Percentiles rank a stretch among this genome's conserved stretches.
These are phyloP conservation scores for Dentipellis sp. DNA, from an alignment of 768 basidiomycete species.

Conservation along the genomic window DNA sequence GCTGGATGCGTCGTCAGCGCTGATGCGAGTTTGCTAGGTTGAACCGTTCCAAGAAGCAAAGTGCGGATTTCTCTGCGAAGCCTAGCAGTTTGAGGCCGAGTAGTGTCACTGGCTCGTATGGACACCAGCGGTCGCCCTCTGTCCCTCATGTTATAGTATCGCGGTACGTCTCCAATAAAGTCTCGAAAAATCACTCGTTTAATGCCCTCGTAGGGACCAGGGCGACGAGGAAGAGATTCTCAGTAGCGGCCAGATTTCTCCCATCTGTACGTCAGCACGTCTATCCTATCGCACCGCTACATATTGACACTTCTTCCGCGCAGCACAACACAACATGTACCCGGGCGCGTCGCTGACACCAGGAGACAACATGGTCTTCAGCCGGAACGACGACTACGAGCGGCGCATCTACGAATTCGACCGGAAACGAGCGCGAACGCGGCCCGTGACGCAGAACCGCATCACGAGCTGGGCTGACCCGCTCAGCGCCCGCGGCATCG, in stretches of 20 bases:
- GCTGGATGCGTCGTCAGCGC: background rate
- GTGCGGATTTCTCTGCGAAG: slow-evolving; percentile 20
- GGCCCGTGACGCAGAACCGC: slow-evolving; percentile 26
- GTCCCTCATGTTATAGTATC: slow-evolving; percentile 33
- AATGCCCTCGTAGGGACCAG: slow-evolving; percentile 13
- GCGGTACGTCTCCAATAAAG: slow-evolving; percentile 21
- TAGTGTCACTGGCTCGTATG: slow-evolving; percentile 11
- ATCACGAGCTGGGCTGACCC: slow-evolving; percentile 51
- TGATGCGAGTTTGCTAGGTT: slow-evolving; percentile 10
- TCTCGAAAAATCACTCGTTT: background rate
- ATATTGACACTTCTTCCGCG: background rate
- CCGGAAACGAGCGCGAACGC: slow-evolving; percentile 30
- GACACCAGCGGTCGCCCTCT: slow-evolving; percentile 13
- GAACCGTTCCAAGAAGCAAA: slow-evolving; percentile 25
- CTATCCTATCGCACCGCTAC: background rate
- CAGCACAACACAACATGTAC: slow-evolving; percentile 3
- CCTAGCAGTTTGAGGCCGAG: slow-evolving; percentile 9
- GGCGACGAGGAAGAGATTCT: slow-evolving; percentile 58
- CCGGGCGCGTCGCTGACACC: slow-evolving; percentile 4
- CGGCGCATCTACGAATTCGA: slow-evolving; percentile 27
- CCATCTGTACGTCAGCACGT: slow-evolving; percentile 37
- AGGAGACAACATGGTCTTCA: slow-evolving; percentile 12
- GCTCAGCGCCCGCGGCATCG: slow-evolving; percentile 27
- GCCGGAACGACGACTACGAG: slow-evolving; percentile 18
- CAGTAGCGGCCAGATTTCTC: slow-evolving; percentile 74